Conservation (phyloP, 805 yeast genomes). For the Lipomyces orientalis region DNA sequence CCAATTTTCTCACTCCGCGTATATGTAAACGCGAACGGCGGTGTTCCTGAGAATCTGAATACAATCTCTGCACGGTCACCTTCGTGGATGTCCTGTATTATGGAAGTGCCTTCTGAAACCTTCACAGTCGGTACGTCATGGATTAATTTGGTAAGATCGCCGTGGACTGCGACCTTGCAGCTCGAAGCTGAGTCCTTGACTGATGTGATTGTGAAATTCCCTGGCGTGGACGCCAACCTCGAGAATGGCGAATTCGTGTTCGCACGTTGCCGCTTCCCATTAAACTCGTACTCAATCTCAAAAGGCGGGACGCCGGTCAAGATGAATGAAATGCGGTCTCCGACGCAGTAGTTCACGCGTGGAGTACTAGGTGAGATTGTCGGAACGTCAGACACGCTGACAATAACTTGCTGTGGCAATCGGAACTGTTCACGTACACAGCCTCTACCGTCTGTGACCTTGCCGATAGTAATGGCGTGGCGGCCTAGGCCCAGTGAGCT, state of each 20-base stretch:
- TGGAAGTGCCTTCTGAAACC: conserved; percentile 75
- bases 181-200: conserved; percentile 75
- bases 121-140: conserved; percentile 80
- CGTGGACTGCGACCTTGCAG: conserved; percentile 54
- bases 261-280: conserved; percentile 63
- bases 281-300: conserved; percentile 73
- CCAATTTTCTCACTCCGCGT: conserved; percentile 66
- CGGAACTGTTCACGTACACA: conserved; percentile 59
- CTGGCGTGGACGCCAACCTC: conserved; percentile 82
- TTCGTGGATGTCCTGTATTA: conserved; percentile 84
- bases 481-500: conserved; percentile 69
- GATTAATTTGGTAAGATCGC: conserved; percentile 49
- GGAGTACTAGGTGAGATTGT: conserved; percentile 57
- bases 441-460: conserved; percentile 70
- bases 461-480: conserved; percentile 63
- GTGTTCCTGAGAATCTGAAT: conserved; percentile 82
- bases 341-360: conserved; percentile 76
- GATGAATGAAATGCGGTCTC: conserved; percentile 81
- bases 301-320: conserved; percentile 83
- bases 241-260: conserved; percentile 56
- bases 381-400: conserved; percentile 80
- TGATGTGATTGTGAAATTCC: conserved; percentile 69
- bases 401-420: conserved; percentile 53
- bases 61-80: conserved; percentile 92
- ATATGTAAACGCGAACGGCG: conserved; percentile 89